Evolutionary conservation across 108 stramenopile genomes (phyloP).

Genomic region (Pseudonitzschia pungens): DNA sequence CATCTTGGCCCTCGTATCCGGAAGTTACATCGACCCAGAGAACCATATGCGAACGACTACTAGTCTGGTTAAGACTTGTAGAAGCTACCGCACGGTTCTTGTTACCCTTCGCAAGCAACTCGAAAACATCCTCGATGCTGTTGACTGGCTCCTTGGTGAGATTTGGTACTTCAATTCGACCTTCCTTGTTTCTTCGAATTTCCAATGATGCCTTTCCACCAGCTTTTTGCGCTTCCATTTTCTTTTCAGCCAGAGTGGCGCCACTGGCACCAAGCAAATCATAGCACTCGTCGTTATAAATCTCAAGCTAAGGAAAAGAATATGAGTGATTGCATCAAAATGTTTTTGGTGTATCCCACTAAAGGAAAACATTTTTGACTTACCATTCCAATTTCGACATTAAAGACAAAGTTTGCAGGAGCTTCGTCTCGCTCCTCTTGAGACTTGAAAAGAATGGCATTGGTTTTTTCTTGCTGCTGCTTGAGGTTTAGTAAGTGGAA

Average conservation of each 20-base stretch:
- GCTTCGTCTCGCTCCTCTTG: conserved; percentile 36
- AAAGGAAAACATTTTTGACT: background rate
- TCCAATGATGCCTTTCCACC: conserved; percentile 73
- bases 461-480: conserved; percentile 57
- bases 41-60: conserved; percentile 95
- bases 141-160: conserved; percentile 86
- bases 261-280: conserved; percentile 66
- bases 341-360: background rate
- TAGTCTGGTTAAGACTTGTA: conserved; percentile 97
- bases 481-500: conserved; percentile 78
- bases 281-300: conserved; percentile 91
- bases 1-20: conserved; percentile 61
- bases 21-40: conserved; percentile 86
- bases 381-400: conserved; percentile 36
- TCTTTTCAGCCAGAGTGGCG: conserved; percentile 50
- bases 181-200: conserved; percentile 69
- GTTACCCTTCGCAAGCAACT: conserved; percentile 82
- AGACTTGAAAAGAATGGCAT: conserved; percentile 34
- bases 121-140: conserved; percentile 78
- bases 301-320: conserved; percentile 60
- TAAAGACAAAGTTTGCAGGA: conserved; percentile 49
- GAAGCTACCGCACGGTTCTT: conserved; percentile 89
- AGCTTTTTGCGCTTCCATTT: conserved; percentile 47
- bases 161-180: conserved; percentile 92
- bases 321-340: background rate